Percentiles rank a stretch among this genome's conserved stretches.
These are phyloP conservation scores for Elsinoe necatrix DNA, from an alignment of 2,329 filamentous ascomycete species.

Conservation along the genomic window DNA sequence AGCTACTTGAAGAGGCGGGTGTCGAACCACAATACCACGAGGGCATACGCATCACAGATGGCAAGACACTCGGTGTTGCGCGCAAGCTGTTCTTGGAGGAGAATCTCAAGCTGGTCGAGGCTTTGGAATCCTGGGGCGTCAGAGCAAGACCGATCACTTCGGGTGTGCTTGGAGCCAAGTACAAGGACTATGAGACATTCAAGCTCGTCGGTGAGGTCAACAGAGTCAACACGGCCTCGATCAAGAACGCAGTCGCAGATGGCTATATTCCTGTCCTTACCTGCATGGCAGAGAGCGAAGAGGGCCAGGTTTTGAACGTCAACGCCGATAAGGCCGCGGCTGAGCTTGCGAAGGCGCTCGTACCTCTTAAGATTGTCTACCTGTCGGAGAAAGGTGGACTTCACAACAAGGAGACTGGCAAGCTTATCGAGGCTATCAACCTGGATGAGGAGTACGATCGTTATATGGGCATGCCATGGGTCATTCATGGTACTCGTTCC, in stretches of 20 bases:
- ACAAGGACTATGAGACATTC: conserved; percentile 93
- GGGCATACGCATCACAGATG: conserved; percentile 90
- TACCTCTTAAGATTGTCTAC: conserved; percentile 96
- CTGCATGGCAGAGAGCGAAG: conserved; percentile 88
- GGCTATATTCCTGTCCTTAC: conserved; percentile 89
- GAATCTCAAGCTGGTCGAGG: conserved; percentile 85
- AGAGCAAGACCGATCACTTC: conserved; percentile 80
- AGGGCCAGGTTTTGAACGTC: conserved; percentile 91
- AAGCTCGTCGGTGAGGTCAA: conserved; percentile 93
- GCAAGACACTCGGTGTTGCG: conserved; percentile 84
- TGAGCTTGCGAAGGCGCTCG: conserved; percentile 77
- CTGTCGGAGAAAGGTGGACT: conserved; percentile 96
- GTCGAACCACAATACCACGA: conserved; percentile 95
- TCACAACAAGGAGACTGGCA: conserved; percentile 84
- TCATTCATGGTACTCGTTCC: conserved; percentile 83
- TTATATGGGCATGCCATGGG: conserved; percentile 90
- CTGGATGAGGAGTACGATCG: conserved; percentile 92
- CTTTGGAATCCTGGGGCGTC: conserved; percentile 81
- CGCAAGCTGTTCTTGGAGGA: conserved; percentile 90
- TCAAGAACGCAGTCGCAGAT: conserved; percentile 83
- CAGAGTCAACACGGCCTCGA: conserved; percentile 78
- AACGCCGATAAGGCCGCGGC: conserved; percentile 96
- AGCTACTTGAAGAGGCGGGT: conserved; percentile 77
- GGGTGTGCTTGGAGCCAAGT: conserved; percentile 86
- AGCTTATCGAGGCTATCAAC: conserved; percentile 96